Base-by-base conservation (phyloP, 2,329 filamentous ascomycete genomes). In the Aspergillus ibericus region DNA sequence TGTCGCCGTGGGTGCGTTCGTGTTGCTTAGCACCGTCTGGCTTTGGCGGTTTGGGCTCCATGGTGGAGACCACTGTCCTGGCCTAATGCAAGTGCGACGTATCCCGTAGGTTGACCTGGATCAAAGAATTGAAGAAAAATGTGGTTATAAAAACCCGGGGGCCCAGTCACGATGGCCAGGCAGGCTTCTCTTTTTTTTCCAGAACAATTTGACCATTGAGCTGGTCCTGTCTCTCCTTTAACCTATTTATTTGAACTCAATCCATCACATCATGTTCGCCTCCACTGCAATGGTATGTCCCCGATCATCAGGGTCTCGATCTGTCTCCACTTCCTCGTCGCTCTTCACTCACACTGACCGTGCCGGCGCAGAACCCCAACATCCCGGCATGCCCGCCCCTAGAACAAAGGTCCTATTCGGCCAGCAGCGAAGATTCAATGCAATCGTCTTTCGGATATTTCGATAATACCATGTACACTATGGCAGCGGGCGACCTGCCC, bases 61-160 rank as follows among this genome's bases (percentile, higher is more conserved):
- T 40, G 35, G 60, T 60, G 58, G 60, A 60, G 60, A 60, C 42
- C 49, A 36, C 49, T 49, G 53, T 54, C 25, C 48, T 59, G 47
- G 40, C 42, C 61, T 62, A 65, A 63, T 65, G 61, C 61, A 65
- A 59, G 63, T 65, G 59, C 63, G 55, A 60, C 55, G 38, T 63
- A 47, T 42, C 22, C 38, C 38, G 38, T 42, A 42, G 38, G 53
- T 50, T 48, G 59, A 56, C 59, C 56, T 59, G 53, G 38, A 48
- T 58, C 57, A 55, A 56, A 52, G 51, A 53, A 53, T n/a, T 42
- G 36, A 53, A 53, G 44, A 48, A 48, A 42, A 29, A 18, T 29
- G 27, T 53, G 51, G 36, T 53, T 53, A 53, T 53, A 53, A 53
- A 53, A 53, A 53, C 51, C 50, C 36, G 51, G 51, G 51, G 40